Percentiles rank a stretch among this genome's conserved stretches.
phyloP scores from a whole-genome alignment of 1,139 yeast species.

The Candida labiduridarum region DNA sequence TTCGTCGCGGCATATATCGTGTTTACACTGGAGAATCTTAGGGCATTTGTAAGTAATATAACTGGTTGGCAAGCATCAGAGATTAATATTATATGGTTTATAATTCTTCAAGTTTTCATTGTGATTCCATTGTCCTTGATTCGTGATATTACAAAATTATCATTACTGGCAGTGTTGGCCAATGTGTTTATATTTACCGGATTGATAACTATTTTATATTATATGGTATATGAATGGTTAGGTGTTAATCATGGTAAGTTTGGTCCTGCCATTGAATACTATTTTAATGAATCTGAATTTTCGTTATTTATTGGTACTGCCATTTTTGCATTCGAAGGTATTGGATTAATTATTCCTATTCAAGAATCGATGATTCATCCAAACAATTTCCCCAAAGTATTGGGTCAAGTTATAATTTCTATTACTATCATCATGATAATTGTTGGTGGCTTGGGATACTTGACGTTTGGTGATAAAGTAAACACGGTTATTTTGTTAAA shows the following conservation, averaged over 20 bases:
- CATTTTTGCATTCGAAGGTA: constrained; percentile 95
- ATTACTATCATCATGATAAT: constrained; percentile 77
- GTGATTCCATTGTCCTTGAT: constrained; percentile 84
- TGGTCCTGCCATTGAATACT: constrained; percentile 47
- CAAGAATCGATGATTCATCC: constrained; percentile 94
- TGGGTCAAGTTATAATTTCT: constrained; percentile 72
- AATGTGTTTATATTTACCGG: constrained; percentile 88
- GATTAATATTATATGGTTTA: constrained; percentile 46
- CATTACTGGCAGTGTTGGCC: constrained; percentile 86
- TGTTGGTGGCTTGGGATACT: constrained; percentile 78
- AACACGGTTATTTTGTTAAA: constrained; percentile 87
- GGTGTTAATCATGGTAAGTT: constrained; percentile 35
- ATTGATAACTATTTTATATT: constrained; percentile 73
- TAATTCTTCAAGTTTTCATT: constrained; percentile 64
- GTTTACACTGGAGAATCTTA: constrained; percentile 85
- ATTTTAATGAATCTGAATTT: constrained; percentile 72
- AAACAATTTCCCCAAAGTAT: constrained; percentile 65
- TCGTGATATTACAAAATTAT: constrained; percentile 84
- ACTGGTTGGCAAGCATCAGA: constrained; percentile 33
- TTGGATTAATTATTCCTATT: constrained; percentile 90
- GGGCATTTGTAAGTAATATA: constrained; percentile 59
- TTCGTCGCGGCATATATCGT: constrained; percentile 94
- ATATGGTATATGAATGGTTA: constrained; percentile 59
- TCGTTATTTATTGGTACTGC: constrained; percentile 92
- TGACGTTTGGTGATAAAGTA: constrained; percentile 81